These are phyloP conservation scores for Cercospora zeae-maydis DNA, from an alignment of 2,329 filamentous ascomycete species.

Conservation along the genomic window DNA sequence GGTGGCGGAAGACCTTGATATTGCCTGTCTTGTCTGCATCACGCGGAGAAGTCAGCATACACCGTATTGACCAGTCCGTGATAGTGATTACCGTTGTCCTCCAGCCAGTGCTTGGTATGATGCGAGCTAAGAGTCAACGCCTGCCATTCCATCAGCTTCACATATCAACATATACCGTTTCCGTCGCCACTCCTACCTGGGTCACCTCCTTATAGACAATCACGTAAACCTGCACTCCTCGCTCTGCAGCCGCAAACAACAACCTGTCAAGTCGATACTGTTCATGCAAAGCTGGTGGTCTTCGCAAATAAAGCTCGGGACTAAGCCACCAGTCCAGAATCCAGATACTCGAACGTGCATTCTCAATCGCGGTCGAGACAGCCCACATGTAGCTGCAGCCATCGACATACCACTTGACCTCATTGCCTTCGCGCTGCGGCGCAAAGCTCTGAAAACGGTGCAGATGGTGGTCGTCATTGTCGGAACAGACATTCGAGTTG, in stretches of 20 bases:
- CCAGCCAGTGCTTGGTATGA: slow-evolving; percentile 77
- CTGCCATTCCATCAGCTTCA: slow-evolving; percentile 16
- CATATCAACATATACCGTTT: neutral
- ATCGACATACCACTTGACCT: slow-evolving; percentile 84
- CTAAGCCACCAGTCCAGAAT: slow-evolving; percentile 78
- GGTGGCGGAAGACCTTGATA: slow-evolving; percentile 84
- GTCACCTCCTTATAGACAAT: slow-evolving; percentile 84
- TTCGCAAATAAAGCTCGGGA: slow-evolving; percentile 80
- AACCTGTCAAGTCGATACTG: slow-evolving; percentile 79
- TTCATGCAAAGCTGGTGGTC: slow-evolving; percentile 77
- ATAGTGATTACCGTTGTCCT: slow-evolving; percentile 68
- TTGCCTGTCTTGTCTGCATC: slow-evolving; percentile 64
- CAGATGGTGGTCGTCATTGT: slow-evolving; percentile 43
- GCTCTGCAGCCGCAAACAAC: slow-evolving; percentile 75
- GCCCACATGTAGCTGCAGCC: slow-evolving; percentile 67
- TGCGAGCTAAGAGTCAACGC: slow-evolving; percentile 56
- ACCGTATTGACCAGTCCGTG: slow-evolving; percentile 52
- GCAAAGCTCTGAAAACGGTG: slow-evolving; percentile 65
- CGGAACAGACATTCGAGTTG: slow-evolving; percentile 38
- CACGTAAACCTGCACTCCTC: slow-evolving; percentile 78
- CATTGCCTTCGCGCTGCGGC: slow-evolving; percentile 65
- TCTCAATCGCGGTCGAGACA: slow-evolving; percentile 73
- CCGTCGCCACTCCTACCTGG: slow-evolving; percentile 8
- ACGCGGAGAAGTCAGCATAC: neutral
- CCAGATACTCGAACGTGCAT: slow-evolving; percentile 72